phyloP scores from a whole-genome alignment of 305 asterid species.

The Solanum hybrid region DNA sequence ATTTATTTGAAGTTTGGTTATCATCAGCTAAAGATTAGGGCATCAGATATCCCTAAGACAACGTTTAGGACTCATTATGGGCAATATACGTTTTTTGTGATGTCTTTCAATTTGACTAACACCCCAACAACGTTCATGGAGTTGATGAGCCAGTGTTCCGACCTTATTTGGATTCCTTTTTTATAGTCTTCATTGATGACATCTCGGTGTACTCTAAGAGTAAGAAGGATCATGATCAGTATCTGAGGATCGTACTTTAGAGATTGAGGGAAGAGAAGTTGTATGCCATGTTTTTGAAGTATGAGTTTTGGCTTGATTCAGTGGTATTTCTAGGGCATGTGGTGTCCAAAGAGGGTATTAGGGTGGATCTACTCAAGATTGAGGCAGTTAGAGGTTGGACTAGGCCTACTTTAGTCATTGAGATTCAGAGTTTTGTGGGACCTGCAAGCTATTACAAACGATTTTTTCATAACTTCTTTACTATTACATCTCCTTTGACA shows the following conservation, averaged over 20 bases:
- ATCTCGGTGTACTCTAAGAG: background rate
- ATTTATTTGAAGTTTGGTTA: background rate
- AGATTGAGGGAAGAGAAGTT: background rate
- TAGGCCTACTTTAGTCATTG: background rate
- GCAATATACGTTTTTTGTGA: background rate
- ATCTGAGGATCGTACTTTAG: background rate
- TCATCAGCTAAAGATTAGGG: background rate
- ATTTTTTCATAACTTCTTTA: too few relatives aligned
- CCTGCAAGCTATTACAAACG: background rate
- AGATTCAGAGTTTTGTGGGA: background rate
- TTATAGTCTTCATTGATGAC: background rate
- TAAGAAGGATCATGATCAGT: background rate
- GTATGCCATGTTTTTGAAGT: background rate
- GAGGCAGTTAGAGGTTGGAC: background rate
- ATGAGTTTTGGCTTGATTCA: background rate
- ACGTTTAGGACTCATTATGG: background rate
- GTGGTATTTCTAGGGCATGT: background rate
- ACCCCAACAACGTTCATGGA: background rate
- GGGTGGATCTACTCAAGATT: background rate
- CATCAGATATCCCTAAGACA: background rate
- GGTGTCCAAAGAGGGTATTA: background rate
- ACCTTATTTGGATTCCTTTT: background rate
- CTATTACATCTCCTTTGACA: background rate
- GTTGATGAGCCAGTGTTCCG: background rate
- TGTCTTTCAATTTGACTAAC: background rate